Percentiles rank a stretch among this genome's conserved stretches.
phyloP scores from a whole-genome alignment of 495 filamentous ascomycete species.

The Tuber borchii region DNA sequence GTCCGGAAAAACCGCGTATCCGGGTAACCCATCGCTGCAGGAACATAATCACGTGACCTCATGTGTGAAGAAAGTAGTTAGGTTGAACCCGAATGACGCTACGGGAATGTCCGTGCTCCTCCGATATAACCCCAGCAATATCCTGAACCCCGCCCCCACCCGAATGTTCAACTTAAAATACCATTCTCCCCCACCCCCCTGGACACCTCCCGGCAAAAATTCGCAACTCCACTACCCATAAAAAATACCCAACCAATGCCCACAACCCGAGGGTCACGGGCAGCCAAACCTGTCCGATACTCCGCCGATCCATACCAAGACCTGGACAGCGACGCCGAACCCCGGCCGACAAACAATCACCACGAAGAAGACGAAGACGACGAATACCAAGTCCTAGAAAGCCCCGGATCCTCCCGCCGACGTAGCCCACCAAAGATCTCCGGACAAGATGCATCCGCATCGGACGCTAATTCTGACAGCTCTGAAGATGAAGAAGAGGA shows the following conservation, averaged over 20 bases:
- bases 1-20: background rate
- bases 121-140: background rate
- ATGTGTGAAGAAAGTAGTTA: background rate
- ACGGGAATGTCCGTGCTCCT: background rate
- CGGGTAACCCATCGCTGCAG: background rate
- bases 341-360: background rate
- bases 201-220: background rate
- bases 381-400: slow-evolving; percentile 14
- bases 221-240: background rate
- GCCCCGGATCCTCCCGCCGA: background rate
- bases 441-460: background rate
- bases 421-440: background rate
- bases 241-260: background rate
- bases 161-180: too few species aligned
- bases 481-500: slow-evolving; percentile 12
- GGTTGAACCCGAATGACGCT: background rate
- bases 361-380: slow-evolving; percentile 22
- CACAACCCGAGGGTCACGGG: slow-evolving; percentile 12
- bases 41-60: background rate
- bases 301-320: slow-evolving; percentile 37
- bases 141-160: background rate
- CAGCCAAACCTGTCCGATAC: slow-evolving; percentile 31
- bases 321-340: slow-evolving; percentile 25
- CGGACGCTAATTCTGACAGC: background rate
- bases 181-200: background rate